Conservation (phyloP, 768 basidiomycete species). For the Candolleomyces aberdarensis region DNA sequence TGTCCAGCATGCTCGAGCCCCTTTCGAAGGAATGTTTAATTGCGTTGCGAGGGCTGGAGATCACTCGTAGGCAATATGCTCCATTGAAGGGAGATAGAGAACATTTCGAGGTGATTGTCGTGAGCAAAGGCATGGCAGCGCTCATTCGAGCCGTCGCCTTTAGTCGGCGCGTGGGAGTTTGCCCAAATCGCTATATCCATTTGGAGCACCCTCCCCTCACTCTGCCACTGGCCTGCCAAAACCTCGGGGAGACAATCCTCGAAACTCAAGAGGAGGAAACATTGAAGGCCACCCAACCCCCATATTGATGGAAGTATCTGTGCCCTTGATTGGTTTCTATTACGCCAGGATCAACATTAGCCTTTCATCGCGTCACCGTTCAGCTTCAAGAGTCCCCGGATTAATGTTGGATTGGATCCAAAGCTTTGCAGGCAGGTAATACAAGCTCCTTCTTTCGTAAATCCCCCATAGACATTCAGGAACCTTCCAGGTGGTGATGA, state of each 20-base stretch:
- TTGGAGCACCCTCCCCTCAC: neutral
- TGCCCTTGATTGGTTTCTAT: neutral
- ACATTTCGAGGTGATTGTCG: conserved; percentile 1
- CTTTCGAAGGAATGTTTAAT: neutral
- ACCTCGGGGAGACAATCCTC: neutral
- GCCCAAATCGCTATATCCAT: neutral
- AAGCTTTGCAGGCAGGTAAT: too few relatives aligned
- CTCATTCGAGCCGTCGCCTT: neutral
- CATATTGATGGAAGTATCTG: neutral
- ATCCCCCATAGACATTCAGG: too few relatives aligned
- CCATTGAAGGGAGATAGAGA: neutral
- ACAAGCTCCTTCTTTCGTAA: too few relatives aligned
- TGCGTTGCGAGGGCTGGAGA: neutral
- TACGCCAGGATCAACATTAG: neutral
- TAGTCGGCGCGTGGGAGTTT: conserved; percentile 1
- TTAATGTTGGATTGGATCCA: neutral
- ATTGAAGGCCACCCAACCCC: neutral
- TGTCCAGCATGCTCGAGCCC: neutral
- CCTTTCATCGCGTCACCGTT: neutral
- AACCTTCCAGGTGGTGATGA: too few relatives aligned
- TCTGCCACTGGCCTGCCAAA: neutral
- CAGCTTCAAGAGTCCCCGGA: neutral
- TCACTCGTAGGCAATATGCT: neutral
- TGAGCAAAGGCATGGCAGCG: neutral
- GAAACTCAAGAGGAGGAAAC: neutral